Evolutionary conservation across 202 grass and related monocot genomes (phyloP).

Genomic region (Dendrocalamus latiflorus): DNA sequence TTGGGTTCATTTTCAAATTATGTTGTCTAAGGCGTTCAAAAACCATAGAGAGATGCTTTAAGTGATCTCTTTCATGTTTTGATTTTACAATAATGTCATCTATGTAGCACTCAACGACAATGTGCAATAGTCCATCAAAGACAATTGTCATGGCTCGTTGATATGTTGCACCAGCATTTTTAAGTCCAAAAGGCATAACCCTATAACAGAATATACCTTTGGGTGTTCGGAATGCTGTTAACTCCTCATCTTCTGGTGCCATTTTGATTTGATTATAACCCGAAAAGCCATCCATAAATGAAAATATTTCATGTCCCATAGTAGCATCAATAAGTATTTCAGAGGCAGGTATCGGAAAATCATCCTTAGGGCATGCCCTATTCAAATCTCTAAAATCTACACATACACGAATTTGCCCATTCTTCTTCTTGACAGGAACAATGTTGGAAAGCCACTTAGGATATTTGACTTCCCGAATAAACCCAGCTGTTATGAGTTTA

Average conservation of each 20-base stretch:
- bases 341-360: too few species aligned
- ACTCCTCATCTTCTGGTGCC: not conserved
- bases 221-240: not conserved
- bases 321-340: too few species aligned
- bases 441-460: too few species aligned
- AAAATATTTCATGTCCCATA: too few species aligned
- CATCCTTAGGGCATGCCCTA: too few species aligned
- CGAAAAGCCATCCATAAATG: not conserved
- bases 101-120: not conserved
- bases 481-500: too few species aligned
- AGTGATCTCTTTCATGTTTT: not conserved
- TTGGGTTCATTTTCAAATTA: not conserved
- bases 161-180: not conserved
- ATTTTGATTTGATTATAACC: slow-evolving; percentile 23
- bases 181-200: slow-evolving; percentile 6
- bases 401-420: too few species aligned
- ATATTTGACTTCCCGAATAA: too few species aligned
- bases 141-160: not conserved
- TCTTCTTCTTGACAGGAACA: too few species aligned
- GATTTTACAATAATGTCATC: slow-evolving; percentile 15
- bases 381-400: too few species aligned
- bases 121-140: not conserved
- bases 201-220: slow-evolving; percentile 21
- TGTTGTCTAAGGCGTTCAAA: not conserved
- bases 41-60: not conserved